Base-by-base conservation (phyloP, 345 rosid species). In the Eucalyptus brandiana region DNA sequence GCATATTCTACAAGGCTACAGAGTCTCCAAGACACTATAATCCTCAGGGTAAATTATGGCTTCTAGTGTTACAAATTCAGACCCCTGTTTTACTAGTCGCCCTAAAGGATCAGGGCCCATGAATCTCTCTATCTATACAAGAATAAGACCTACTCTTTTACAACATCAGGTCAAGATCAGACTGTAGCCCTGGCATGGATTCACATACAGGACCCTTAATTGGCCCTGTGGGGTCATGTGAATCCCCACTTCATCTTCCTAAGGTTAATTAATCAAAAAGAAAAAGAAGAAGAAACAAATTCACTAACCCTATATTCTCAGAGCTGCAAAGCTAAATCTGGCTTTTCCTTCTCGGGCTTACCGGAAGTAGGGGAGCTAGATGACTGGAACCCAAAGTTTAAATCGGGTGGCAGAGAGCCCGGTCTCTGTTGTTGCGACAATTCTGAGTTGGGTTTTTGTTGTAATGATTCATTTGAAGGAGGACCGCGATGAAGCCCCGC, bases 241-340 rank as follows among this genome's bases (percentile, higher is more conserved):
- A 56, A 86, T 86, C 87, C 87, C 28, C 83, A 49, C 44, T 88
- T 88, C 90, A 72, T 91, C 92, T 51, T 80, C 89, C 92, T 90
- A 91, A 83, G 87, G 92, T 93, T 90, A 93, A 90, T 88, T 80
- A 44, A 54, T 80, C 83, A 37, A 72, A 87, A 86, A 56, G 53
- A 88, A 47, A 48, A 51, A 87, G 86, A 89, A 85, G 69, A 86
- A 54, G 30, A 48, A 21, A 24, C 72, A 90, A 89, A 83, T 62
- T 86, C 65, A 34, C 42, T 86, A 45, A 86, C 87, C 48, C 72
- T 40, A 51, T 37, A 58, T 49, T 83, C 89, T 95, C 92, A 95
- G 40, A 94, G 95, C 91, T 95, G 96, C 93, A 93, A 92, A 88
- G 93, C 96, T 89, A 94, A 93, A 91, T 95, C 97, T 72, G 95